phyloP scores from a whole-genome alignment of 306 rosid species.

The Citrullus colocynthis region DNA sequence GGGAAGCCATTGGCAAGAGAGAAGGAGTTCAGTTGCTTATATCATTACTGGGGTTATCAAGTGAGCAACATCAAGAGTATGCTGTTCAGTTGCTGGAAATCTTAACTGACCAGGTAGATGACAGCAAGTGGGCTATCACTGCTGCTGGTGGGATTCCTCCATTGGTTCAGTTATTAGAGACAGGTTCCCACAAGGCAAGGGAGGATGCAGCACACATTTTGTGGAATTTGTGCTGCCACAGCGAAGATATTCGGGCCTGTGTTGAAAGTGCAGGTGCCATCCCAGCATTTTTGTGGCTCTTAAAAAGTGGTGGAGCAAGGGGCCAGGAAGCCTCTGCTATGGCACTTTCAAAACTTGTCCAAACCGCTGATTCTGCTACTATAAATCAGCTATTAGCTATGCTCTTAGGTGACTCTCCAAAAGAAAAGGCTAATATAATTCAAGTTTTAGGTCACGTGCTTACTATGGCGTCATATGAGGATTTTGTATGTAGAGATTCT shows the following conservation, averaged over 20 bases:
- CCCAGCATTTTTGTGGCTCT: conserved; percentile 83
- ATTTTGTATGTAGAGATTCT: conserved; percentile 65
- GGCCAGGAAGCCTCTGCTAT: conserved; percentile 87
- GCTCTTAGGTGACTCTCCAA: conserved; percentile 73
- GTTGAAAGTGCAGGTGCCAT: conserved; percentile 69
- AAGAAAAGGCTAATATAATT: conserved; percentile 62
- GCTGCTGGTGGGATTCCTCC: conserved; percentile 99
- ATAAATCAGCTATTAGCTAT: conserved; percentile 78
- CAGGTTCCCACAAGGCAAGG: conserved; percentile 84
- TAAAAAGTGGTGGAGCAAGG: conserved; percentile 69
- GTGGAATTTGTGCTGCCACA: conserved; percentile 86
- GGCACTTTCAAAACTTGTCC: conserved; percentile 81
- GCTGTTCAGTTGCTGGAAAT: conserved; percentile 78
- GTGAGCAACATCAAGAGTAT: conserved; percentile 96
- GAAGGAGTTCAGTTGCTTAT: conserved; percentile 92
- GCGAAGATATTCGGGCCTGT: conserved; percentile 95
- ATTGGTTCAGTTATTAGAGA: conserved; percentile 82
- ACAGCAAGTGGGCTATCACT: conserved; percentile 98
- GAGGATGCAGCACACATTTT: conserved; percentile 92
- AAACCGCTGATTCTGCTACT: conserved; percentile 79
- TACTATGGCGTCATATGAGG: conserved; percentile 54
- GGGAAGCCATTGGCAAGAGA: conserved; percentile 87
- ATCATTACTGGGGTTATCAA: conserved; percentile 68
- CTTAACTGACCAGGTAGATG: conserved; percentile 79
- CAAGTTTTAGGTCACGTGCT: conserved; percentile 83